A percentile compares a stretch with the other conserved stretches of the same genome.
Conservation (phyloP, 2,329 filamentous ascomycete species). For the Celoporthe dispersa region DNA sequence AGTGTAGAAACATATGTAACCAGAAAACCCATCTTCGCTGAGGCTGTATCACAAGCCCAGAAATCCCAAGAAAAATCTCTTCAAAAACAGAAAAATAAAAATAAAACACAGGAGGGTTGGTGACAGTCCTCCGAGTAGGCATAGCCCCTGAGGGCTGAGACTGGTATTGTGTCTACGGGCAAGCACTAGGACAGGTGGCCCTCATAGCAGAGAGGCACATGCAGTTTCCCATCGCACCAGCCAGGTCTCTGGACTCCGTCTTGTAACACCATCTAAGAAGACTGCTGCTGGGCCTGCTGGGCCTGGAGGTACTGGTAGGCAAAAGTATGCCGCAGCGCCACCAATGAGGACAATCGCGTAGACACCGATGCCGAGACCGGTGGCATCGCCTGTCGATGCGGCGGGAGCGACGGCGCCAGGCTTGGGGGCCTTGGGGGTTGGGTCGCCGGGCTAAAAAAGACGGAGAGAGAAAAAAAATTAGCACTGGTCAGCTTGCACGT, state of each 20-base stretch:
- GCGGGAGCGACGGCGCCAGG: conserved; percentile 54
- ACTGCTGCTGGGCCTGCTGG: conserved; percentile 38
- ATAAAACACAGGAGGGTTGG: not conserved
- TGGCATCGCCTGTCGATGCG: conserved; percentile 51
- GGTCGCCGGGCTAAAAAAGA: conserved; percentile 71
- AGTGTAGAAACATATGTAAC: conserved; percentile 5
- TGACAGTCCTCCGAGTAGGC: not conserved
- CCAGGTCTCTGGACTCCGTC: not conserved
- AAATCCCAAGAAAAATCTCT: conserved; percentile 1
- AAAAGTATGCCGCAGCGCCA: conserved; percentile 74
- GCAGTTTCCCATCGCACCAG: not conserved
- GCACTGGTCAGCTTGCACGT: conserved; percentile 34
- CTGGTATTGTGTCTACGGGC: conserved; percentile 21
- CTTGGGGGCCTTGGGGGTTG: conserved; percentile 66
- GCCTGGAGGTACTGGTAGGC: conserved; percentile 85
- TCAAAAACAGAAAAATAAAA: not conserved
- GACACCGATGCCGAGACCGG: conserved; percentile 74
- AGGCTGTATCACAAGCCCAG: conserved; percentile 11
- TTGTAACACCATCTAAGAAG: conserved; percentile 2
- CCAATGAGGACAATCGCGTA: conserved; percentile 83
- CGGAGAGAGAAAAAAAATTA: conserved; percentile 7
- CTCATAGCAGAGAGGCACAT: not conserved
- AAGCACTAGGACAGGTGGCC: not conserved
- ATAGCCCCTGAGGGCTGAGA: conserved; percentile 1
- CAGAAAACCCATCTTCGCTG: not conserved